These are phyloP conservation scores for Aspergillus sp. DNA, from an alignment of 2,329 filamentous ascomycete species.

Conservation along the genomic window DNA sequence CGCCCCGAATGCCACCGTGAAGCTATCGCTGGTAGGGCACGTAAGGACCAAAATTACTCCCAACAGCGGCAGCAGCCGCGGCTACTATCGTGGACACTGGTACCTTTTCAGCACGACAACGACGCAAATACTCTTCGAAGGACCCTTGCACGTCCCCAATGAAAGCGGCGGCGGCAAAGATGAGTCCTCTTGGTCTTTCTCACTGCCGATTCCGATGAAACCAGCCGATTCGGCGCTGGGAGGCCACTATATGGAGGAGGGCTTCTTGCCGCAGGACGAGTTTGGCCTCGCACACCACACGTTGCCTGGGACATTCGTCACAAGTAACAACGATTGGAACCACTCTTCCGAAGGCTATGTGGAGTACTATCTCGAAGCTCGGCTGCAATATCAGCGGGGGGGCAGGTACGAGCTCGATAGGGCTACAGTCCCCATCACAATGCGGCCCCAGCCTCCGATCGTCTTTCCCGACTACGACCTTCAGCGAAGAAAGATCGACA, in stretches of 20 bases:
- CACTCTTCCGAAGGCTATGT: conserved; percentile 19
- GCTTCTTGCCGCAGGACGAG: conserved; percentile 8
- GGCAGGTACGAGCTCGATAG: neutral
- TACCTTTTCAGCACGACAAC: conserved; percentile 4
- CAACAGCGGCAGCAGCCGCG: neutral
- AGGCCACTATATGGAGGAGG: conserved; percentile 3
- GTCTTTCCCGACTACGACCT: neutral
- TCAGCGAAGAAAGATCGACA: neutral
- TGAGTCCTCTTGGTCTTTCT: conserved; percentile 11
- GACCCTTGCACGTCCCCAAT: conserved; percentile 12
- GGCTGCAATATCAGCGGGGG: conserved; percentile 9
- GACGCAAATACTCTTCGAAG: conserved; percentile 5
- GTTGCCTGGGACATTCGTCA: conserved; percentile 12
- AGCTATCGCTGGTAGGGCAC: conserved; percentile 7
- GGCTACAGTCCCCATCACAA: conserved; percentile 9
- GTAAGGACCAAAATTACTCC: conserved; percentile 10
- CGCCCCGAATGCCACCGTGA: conserved; percentile 10
- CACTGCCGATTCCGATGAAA: conserved; percentile 8
- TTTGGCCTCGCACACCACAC: neutral
- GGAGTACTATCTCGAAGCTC: conserved; percentile 33
- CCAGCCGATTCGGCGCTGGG: neutral
- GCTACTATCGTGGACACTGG: conserved; percentile 6
- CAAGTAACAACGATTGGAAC: neutral
- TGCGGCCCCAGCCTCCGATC: conserved; percentile 6
- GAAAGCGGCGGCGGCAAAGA: neutral